Evolutionary conservation across 768 basidiomycete species (phyloP).

Genomic region (Suillus variegatus): DNA sequence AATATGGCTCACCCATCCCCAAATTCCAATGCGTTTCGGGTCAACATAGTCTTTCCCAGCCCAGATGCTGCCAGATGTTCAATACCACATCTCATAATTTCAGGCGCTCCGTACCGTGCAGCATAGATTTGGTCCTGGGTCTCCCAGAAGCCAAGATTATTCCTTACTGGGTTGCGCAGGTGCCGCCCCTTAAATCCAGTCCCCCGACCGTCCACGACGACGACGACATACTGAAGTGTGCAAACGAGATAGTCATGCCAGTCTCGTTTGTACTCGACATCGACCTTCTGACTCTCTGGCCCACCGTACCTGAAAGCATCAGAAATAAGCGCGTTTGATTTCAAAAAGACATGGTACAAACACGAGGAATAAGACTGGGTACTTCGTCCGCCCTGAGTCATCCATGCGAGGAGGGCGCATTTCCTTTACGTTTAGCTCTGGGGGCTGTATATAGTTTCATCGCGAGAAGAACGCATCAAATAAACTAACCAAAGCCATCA

Average conservation of each 20-base stretch:
- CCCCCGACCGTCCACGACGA: constrained; percentile 90
- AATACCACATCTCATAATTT: constrained; percentile 7
- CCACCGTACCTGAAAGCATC: constrained; percentile 76
- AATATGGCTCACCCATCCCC: constrained; percentile 85
- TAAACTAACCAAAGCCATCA: constrained; percentile 71
- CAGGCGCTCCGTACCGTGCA: constrained; percentile 59
- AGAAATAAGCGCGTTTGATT: not conserved
- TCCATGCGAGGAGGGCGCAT: constrained; percentile 93
- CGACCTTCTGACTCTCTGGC: constrained; percentile 80
- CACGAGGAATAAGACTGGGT: constrained; percentile 91
- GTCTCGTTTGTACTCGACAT: constrained; percentile 64
- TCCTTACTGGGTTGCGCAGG: constrained; percentile 85
- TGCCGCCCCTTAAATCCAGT: constrained; percentile 89
- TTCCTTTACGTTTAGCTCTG: constrained; percentile 90
- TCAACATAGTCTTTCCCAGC: constrained; percentile 89
- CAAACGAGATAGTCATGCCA: constrained; percentile 90
- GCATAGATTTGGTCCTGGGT: constrained; percentile 87
- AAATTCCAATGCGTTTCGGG: constrained; percentile 84
- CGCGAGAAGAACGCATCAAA: constrained; percentile 18
- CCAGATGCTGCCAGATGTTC: constrained; percentile 58
- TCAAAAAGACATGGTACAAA: constrained; percentile 32
- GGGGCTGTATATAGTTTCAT: constrained; percentile 21
- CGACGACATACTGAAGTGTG: constrained; percentile 79
- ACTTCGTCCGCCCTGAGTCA: constrained; percentile 91
- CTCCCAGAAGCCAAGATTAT: constrained; percentile 88